These are phyloP conservation scores for Immersiella caudata DNA, from an alignment of 495 filamentous ascomycete species.

Conservation along the genomic window DNA sequence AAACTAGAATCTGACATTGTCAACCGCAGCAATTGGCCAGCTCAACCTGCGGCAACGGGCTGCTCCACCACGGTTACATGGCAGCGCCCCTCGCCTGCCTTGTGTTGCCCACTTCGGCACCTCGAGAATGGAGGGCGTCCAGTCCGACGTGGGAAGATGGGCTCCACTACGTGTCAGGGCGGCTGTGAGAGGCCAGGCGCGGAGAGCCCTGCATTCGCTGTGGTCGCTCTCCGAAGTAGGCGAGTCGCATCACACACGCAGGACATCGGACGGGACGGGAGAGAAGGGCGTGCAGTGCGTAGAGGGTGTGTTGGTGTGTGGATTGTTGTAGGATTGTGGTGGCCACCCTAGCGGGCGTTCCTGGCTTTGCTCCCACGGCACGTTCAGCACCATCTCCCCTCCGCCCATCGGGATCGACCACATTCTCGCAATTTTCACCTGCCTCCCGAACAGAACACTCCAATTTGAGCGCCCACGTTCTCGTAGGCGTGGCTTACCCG, in stretches of 20 bases:
- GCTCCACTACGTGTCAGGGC: neutral
- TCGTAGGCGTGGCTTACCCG: neutral
- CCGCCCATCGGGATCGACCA: neutral
- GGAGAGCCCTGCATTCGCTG: constrained; percentile 30
- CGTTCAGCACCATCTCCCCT: neutral
- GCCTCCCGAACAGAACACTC: neutral
- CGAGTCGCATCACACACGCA: constrained; percentile 7
- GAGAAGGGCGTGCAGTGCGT: neutral
- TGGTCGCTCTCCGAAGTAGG: constrained; percentile 31
- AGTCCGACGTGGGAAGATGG: neutral
- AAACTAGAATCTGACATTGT: neutral
- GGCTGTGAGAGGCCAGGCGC: constrained; percentile 13
- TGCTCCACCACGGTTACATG: neutral
- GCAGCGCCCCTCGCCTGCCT: neutral
- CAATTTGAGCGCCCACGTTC: neutral
- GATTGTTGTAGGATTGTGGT: neutral
- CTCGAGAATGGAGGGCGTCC: neutral
- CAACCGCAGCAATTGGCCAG: neutral
- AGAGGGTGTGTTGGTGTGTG: neutral
- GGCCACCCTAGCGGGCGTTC: neutral
- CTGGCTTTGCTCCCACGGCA: neutral
- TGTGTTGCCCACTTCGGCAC: neutral
- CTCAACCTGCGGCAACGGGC: neutral
- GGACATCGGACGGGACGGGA: neutral
- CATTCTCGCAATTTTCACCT: neutral